These are phyloP conservation scores for Lanmaoa rubissima DNA, from an alignment of 768 basidiomycete species.

Conservation along the genomic window DNA sequence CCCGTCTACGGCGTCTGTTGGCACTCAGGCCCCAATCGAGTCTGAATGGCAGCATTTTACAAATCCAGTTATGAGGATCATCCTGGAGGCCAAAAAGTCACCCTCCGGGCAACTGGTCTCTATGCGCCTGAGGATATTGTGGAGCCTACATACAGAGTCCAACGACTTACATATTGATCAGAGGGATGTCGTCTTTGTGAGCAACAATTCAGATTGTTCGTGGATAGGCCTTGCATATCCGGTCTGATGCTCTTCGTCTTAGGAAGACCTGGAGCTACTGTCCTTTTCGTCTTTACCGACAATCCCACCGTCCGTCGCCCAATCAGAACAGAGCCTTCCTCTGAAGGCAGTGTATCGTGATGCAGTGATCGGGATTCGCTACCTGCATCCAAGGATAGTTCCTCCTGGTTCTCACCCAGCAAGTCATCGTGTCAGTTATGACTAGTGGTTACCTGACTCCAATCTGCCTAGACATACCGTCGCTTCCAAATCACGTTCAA, in stretches of 20 bases:
- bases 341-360: conserved; percentile 80
- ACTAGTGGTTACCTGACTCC: conserved; percentile 4
- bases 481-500: conserved; percentile 76
- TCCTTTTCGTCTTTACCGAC: conserved; percentile 54
- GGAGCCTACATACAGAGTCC: conserved; percentile 48
- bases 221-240: neutral
- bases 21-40: conserved; percentile 24
- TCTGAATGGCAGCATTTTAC: conserved; percentile 78
- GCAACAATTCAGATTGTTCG: conserved; percentile 21
- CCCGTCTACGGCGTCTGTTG: conserved; percentile 27
- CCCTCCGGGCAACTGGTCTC: conserved; percentile 54
- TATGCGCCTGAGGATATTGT: conserved; percentile 61
- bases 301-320: conserved; percentile 27
- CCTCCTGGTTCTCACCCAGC: conserved; percentile 32
- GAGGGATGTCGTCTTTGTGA: conserved; percentile 48
- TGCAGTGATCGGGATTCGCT: conserved; percentile 70
- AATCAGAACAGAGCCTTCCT: conserved; percentile 56
- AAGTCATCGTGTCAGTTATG: conserved; percentile 9
- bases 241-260: conserved; percentile 8
- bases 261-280: conserved; percentile 80
- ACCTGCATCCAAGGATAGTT: conserved; percentile 50
- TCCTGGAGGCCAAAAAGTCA: conserved; percentile 58
- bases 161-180: conserved; percentile 41
- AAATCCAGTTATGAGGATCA: conserved; percentile 63
- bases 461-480: conserved; percentile 53